Evolutionary conservation across 208 protist genomes (phyloP).

Genomic region (Leishmania guyanensis): DNA sequence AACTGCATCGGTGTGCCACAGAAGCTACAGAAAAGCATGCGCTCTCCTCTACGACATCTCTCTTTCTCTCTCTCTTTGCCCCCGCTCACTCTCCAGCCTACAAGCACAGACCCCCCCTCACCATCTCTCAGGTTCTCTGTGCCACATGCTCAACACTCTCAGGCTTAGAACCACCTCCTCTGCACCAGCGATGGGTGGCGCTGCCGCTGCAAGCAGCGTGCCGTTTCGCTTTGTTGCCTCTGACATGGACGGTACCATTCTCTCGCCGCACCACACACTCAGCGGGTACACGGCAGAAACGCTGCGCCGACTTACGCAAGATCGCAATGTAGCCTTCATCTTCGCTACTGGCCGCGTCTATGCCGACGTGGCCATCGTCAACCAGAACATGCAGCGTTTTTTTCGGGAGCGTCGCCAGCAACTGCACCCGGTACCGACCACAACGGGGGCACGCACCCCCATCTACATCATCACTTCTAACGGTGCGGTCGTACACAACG

Average conservation of each 20-base stretch:
- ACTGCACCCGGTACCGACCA: constrained; percentile 29
- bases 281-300: constrained; percentile 40
- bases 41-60: background rate
- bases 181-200: background rate
- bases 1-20: background rate
- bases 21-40: background rate
- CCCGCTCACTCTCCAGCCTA: background rate
- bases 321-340: constrained; percentile 63
- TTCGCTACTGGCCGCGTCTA: constrained; percentile 75
- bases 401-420: constrained; percentile 41
- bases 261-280: constrained; percentile 43
- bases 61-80: background rate
- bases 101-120: background rate
- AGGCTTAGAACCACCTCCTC: constrained; percentile 6
- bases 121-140: background rate
- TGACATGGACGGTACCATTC: constrained; percentile 66
- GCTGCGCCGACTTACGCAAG: constrained; percentile 49
- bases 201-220: background rate
- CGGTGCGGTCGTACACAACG: constrained; percentile 53
- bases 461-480: constrained; percentile 56
- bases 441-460: constrained; percentile 12
- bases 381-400: constrained; percentile 42
- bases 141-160: constrained; percentile 7
- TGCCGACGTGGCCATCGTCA: constrained; percentile 50
- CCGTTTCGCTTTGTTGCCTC: constrained; percentile 48